phyloP scores from a whole-genome alignment of 2,329 filamentous ascomycete genomes.

The Aspergillus sp. region DNA sequence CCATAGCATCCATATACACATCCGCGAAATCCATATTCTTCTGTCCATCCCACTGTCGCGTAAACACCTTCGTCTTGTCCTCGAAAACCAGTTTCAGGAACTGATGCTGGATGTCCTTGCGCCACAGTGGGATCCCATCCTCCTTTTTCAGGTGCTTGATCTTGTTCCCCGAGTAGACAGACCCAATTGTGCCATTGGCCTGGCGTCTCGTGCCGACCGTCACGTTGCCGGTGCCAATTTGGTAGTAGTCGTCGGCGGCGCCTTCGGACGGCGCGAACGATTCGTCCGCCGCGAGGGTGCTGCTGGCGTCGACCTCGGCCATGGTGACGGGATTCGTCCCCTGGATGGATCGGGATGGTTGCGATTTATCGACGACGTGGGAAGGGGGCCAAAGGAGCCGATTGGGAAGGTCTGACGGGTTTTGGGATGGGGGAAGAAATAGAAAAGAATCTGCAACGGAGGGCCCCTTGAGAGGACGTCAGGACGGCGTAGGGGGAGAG shows the following conservation, averaged over 20 bases:
- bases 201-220: slow-evolving; percentile 50
- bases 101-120: slow-evolving; percentile 60
- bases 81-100: slow-evolving; percentile 57
- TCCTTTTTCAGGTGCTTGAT: slow-evolving; percentile 60
- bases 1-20: slow-evolving; percentile 97
- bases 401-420: background rate
- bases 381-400: background rate
- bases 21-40: slow-evolving; percentile 76
- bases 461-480: no score
- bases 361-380: no score
- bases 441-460: no score
- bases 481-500: no score
- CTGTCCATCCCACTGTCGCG: slow-evolving; percentile 77
- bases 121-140: slow-evolving; percentile 58
- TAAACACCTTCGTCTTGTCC: slow-evolving; percentile 63
- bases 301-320: slow-evolving; percentile 26
- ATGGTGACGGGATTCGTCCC: slow-evolving; percentile 12
- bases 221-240: slow-evolving; percentile 28
- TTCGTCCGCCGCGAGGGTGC: slow-evolving; percentile 22
- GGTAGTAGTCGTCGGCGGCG: slow-evolving; percentile 30
- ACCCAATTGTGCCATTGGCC: slow-evolving; percentile 57
- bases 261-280: slow-evolving; percentile 29
- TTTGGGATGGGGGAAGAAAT: no score
- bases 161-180: slow-evolving; percentile 60
- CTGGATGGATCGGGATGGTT: no score